A percentile compares a stretch with the other conserved stretches of the same genome.
Conservation (phyloP, 768 basidiomycete species). For the Russula sp. region DNA sequence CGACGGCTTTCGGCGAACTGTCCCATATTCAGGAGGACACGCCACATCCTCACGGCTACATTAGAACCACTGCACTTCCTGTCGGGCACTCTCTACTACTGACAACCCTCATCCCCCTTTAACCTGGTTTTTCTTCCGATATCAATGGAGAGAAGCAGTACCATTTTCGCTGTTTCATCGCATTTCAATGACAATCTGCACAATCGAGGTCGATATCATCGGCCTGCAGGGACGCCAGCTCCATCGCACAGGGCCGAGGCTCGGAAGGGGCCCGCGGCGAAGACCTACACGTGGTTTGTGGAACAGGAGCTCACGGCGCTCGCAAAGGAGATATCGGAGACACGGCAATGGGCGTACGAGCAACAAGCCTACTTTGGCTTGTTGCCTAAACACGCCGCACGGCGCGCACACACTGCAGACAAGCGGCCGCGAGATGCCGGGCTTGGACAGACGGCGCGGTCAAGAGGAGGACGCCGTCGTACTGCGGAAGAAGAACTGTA, state of each 20-base stretch:
- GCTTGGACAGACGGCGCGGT: background rate
- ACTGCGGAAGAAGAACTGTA: constrained; percentile 22
- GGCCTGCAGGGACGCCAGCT: constrained; percentile 14
- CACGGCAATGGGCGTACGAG: constrained; percentile 63
- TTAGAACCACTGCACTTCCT: constrained; percentile 8
- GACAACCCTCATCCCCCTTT: background rate
- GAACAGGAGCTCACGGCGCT: constrained; percentile 51
- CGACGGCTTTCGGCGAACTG: constrained; percentile 2
- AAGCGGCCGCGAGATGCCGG: constrained; percentile 8
- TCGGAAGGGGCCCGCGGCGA: constrained; percentile 36
- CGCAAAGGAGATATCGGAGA: constrained; percentile 47
- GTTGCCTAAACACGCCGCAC: constrained; percentile 1
- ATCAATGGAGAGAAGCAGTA: constrained; percentile 27
- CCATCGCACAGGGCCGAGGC: constrained; percentile 16
- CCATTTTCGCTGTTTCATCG: constrained; percentile 27
- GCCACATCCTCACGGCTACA: constrained; percentile 24
- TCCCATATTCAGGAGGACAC: constrained; percentile 9
- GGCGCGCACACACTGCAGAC: background rate
- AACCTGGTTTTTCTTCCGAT: background rate
- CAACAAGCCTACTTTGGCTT: constrained; percentile 42
- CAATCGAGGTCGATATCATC: constrained; percentile 18
- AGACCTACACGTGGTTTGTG: constrained; percentile 43
- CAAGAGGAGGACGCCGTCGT: constrained; percentile 9
- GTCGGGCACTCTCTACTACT: constrained; percentile 2
- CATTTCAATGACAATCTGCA: constrained; percentile 20